Evolutionary conservation across 2,329 filamentous ascomycete genomes (phyloP), one percentile per base, ranked within the genome.

Genomic region (Zymoseptoria tritici): DNA sequence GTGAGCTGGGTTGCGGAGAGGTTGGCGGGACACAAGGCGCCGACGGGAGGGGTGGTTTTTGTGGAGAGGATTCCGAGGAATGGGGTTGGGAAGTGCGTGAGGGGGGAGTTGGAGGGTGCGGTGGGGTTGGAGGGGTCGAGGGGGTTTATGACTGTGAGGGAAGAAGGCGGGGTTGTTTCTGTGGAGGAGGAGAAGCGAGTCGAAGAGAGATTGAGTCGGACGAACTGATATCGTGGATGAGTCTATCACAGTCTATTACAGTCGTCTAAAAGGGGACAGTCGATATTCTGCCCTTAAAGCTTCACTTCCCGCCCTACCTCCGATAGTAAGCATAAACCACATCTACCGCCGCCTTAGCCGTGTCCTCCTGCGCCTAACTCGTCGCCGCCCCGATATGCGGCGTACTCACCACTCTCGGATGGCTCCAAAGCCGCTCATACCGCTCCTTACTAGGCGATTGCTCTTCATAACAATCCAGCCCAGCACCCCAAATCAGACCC

Each of bases 331-430:
- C 55, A 53, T 57, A 46, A 13, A 60, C 51, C 24, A n/a, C 13
- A 36, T 76, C 71, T 11, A 76, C 67, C 13, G 74, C 75, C 19
- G 72, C 72, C 56, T 69, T 70, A 0, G 72, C 74, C 24, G 73
- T 74, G 31, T 71, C 69, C 54, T 70, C 66, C 60, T 76, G 75
- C 2, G 71, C 74, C 55, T 72, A 64, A 2, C 62, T 64, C 1
- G 79, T 80, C 0, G 78, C 74, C 3, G 78, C 78, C 9, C 79
- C 79, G 54, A 80, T 74, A 57, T 80, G 77, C 4, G 78, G 77
- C 9, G 76, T 78, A 59, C 74, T 77, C 4, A 77, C 62, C 13
- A 72, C 61, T 22, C 70, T 66, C 13, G 63, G 58, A 52, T 57
- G 55, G n/a, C 63, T 52, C 63, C 67, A 65, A 11, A 71, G 58